phyloP scores from a whole-genome alignment of 805 yeast genomes.

The Candida ovalis region DNA sequence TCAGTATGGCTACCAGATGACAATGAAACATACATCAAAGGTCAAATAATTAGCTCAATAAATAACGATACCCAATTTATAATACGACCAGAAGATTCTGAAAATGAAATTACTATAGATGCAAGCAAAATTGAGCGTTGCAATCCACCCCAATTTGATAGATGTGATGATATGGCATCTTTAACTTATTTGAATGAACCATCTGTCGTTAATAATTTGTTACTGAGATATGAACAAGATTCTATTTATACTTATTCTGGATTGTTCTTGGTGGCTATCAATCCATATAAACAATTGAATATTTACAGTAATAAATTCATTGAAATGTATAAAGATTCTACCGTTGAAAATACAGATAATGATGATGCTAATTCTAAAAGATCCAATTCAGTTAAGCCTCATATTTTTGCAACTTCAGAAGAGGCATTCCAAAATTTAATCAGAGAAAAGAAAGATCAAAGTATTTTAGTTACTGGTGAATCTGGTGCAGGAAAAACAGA shows the following conservation, averaged over 20 bases:
- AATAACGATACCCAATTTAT: conserved; percentile 37
- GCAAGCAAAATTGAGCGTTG: conserved; percentile 54
- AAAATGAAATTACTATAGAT: conserved; percentile 34
- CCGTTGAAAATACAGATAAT: conserved; percentile 15
- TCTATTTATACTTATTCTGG: conserved; percentile 93
- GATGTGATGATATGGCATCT: conserved; percentile 93
- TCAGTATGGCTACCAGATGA: conserved; percentile 79
- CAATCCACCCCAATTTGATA: conserved; percentile 87
- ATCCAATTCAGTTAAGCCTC: conserved; percentile 53
- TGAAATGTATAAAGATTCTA: conserved; percentile 37
- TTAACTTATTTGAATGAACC: conserved; percentile 93
- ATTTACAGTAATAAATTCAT: conserved; percentile 64
- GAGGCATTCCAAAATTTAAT: conserved; percentile 76
- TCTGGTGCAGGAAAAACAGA: conserved; percentile 99
- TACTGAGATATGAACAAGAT: conserved; percentile 72
- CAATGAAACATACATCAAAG: conserved; percentile 55
- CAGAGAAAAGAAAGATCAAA: conserved; percentile 69
- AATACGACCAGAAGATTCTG: conserved; percentile 31
- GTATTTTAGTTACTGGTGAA: conserved; percentile 96
- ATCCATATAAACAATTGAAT: conserved; percentile 77
- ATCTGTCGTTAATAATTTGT: conserved; percentile 83
- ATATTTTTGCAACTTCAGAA: conserved; percentile 87
- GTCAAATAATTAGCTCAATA: conserved; percentile 44
- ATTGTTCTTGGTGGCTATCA: conserved; percentile 88
- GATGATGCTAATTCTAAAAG: conserved; percentile 13